A percentile compares a stretch with the other conserved stretches of the same genome.
Evolutionary conservation across 2,329 filamentous ascomycete genomes (phyloP).

Genomic region (Sporothrix brunneoviolacea): DNA sequence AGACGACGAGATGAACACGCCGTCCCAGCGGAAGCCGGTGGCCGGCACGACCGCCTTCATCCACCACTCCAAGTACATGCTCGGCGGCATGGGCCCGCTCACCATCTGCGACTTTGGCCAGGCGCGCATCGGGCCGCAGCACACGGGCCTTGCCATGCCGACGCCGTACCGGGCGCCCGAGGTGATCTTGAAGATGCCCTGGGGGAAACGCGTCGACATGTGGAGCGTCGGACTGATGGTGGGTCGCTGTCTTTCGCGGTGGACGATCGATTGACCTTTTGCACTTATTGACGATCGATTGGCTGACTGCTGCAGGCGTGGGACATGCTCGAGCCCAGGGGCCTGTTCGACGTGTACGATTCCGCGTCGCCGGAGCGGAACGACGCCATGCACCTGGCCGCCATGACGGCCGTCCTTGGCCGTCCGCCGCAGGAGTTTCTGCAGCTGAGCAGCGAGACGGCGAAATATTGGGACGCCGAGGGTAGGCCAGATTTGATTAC

Average conservation of each 20-base stretch:
- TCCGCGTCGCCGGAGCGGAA: conserved; percentile 19
- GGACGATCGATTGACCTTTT: not conserved
- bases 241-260: too few species aligned
- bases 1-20: not conserved
- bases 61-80: conserved; percentile 28
- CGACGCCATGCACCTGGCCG: conserved; percentile 24
- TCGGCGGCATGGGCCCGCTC: conserved; percentile 25
- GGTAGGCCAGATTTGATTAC: too few species aligned
- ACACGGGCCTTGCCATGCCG: conserved; percentile 23
- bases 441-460: conserved; percentile 16
- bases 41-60: too few species aligned
- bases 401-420: conserved; percentile 24
- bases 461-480: conserved; percentile 25
- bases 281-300: not conserved
- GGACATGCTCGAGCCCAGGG: conserved; percentile 21
- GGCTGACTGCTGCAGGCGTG: conserved; percentile 23
- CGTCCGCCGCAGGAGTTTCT: conserved; percentile 24
- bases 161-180: conserved; percentile 29
- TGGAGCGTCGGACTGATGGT: conserved; percentile 32
- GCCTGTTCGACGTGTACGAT: conserved; percentile 20
- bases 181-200: conserved; percentile 31
- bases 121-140: conserved; percentile 24
- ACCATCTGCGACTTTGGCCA: conserved; percentile 31
- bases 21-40: not conserved
- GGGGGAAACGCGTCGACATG: conserved; percentile 28